A percentile compares a stretch with the other conserved stretches of the same genome.
phyloP scores from a whole-genome alignment of 108 stramenopile species.

The Nannochloropsis oceanica region DNA sequence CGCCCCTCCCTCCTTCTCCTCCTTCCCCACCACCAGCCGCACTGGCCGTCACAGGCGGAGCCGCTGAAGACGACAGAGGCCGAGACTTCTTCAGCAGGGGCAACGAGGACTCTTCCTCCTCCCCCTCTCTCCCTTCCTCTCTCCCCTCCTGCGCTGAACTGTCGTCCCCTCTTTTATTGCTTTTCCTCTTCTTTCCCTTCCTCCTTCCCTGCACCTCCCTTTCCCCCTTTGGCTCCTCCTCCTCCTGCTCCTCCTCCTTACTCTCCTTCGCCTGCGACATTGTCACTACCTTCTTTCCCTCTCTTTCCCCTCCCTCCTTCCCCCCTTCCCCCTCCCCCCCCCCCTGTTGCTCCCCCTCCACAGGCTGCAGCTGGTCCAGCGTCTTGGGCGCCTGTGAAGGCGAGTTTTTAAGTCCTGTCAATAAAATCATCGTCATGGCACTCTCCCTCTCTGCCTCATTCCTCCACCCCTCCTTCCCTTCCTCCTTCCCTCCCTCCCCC shows the following conservation, averaged over 20 bases:
- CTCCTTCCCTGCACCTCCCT: too few species aligned
- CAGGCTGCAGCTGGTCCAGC: too few species aligned
- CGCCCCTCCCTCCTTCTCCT: background rate
- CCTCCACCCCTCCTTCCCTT: background rate
- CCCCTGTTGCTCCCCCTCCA: background rate
- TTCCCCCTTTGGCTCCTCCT: too few species aligned
- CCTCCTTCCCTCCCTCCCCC: background rate
- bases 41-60: too few species aligned
- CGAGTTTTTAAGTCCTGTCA: too few species aligned
- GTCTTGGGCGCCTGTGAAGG: too few species aligned
- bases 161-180: background rate
- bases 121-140: too few species aligned
- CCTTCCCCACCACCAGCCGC: background rate
- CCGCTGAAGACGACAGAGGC: too few species aligned
- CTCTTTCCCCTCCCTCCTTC: background rate
- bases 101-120: too few species aligned
- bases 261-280: background rate
- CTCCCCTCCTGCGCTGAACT: background rate
- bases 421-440: too few species aligned
- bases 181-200: background rate
- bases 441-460: background rate
- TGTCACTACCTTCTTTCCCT: background rate
- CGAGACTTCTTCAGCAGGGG: too few species aligned
- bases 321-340: background rate
- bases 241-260: background rate